Conservation (phyloP, 2,329 filamentous ascomycete species). For the Davidsoniella virescens region DNA sequence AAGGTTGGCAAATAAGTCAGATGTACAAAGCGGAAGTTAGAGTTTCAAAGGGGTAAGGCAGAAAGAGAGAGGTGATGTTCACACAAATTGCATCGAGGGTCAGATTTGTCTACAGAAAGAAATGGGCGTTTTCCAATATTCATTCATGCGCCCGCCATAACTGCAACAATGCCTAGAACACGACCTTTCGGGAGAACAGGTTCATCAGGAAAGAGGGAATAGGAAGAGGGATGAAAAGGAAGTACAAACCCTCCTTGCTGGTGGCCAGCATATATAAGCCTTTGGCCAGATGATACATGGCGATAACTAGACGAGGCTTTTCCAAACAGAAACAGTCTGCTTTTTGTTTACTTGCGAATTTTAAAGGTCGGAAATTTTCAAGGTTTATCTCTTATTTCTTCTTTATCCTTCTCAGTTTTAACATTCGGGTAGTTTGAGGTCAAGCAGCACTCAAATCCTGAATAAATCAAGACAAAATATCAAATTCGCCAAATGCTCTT, state of each 20-base stretch:
- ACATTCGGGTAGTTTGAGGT: neutral
- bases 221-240: neutral
- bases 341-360: neutral
- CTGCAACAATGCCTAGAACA: too few species aligned
- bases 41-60: slow-evolving; percentile 4
- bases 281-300: slow-evolving; percentile 92
- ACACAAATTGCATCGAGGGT: too few species aligned
- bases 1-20: neutral
- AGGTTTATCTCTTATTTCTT: neutral
- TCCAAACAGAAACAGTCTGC: neutral
- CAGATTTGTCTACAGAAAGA: too few species aligned
- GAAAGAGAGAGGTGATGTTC: neutral
- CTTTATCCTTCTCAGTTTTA: neutral
- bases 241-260: slow-evolving; percentile 69
- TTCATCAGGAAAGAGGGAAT: neutral
- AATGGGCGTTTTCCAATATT: neutral
- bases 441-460: too few species aligned
- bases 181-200: neutral
- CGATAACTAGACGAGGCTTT: neutral
- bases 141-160: too few species aligned
- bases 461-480: too few species aligned
- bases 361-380: neutral
- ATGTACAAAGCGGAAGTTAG: slow-evolving; percentile 4
- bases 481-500: too few species aligned
- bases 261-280: slow-evolving; percentile 89